Evolutionary conservation across 768 basidiomycete species (phyloP), one percentile per base, ranked within the genome.

Genomic region (Lentinula lateritia): DNA sequence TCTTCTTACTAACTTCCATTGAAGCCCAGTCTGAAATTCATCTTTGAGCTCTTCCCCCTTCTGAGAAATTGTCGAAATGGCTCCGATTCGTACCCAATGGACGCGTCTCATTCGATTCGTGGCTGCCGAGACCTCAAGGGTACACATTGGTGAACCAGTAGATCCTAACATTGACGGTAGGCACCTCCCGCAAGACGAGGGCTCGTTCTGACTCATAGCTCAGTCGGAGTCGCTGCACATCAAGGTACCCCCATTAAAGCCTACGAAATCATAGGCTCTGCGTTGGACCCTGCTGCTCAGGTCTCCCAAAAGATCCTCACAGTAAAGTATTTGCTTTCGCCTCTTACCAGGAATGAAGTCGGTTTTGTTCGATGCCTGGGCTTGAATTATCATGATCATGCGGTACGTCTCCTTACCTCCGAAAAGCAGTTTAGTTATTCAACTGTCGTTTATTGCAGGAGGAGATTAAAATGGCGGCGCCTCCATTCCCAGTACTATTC

Each of bases 351-450:
- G 45, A 83, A 87, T 63, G 79, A 90, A 67, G 78, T 92, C 64
- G 84, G 83, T 63, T 73, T 87, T 2, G 89, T 90, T 32, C 82
- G 91, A 10, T 92, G 90, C 72, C 73, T 93, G 12, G 91, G 91
- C 0, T 74, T 93, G 52, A 93, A 93, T 70, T 93, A 93, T 69
- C 81, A 82, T n/a, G 90, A 92, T 66, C 90, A 93, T 75, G 92
- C 92, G 6, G 91, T 78, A 66, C 62, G 81, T 71, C 18, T 39
- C 20, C 66, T 23, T 28, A 12, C 35, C 42, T 56, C 36, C 43
- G 13, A 18, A 9, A 56, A 39, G 8, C 35, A 9, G 6, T 41
- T 32, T 53, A 35, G 45, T 13, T 5, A 53, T 20, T 36, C 63
- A 62, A 59, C 41, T 64, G 15, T 61, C 7, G 48, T 52, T n/a